Percentiles rank a stretch among this genome's conserved stretches.
These are phyloP conservation scores for Tylopilus vinaceipallidus DNA, from an alignment of 768 basidiomycete genomes.

Conservation along the genomic window DNA sequence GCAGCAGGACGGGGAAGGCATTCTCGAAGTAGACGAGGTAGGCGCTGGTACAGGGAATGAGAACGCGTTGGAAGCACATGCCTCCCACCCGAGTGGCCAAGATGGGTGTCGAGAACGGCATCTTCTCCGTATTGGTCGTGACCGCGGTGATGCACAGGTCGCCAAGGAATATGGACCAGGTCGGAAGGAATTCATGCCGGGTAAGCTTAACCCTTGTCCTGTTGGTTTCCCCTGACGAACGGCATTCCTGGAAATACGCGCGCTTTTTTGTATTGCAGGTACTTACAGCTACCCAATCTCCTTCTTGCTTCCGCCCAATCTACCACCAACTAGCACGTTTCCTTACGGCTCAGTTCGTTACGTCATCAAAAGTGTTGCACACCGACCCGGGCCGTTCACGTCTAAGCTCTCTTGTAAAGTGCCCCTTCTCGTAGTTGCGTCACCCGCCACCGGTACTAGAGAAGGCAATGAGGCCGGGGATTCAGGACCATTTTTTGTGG, in stretches of 20 bases:
- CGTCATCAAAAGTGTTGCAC: conserved; percentile 76
- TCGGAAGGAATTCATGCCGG: conserved; percentile 92
- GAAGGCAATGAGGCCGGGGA: conserved; percentile 50
- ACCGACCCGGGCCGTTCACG: conserved; percentile 85
- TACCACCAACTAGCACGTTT: conserved; percentile 77
- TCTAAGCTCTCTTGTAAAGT: conserved; percentile 67
- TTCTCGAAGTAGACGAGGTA: background rate
- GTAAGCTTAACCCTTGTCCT: conserved; percentile 38
- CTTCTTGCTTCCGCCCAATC: conserved; percentile 75
- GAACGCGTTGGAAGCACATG: background rate
- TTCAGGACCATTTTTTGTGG: conserved; percentile 75
- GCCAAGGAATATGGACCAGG: conserved; percentile 44
- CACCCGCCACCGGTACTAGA: conserved; percentile 75
- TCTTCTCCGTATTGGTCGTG: conserved; percentile 37
- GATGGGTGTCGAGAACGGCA: conserved; percentile 13
- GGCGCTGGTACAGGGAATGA: too few species aligned
- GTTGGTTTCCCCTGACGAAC: background rate
- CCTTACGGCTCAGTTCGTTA: conserved; percentile 78
- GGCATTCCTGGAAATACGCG: background rate
- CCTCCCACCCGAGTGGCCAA: background rate
- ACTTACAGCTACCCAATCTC: conserved; percentile 95
- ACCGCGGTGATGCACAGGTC: conserved; percentile 22
- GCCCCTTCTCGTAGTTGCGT: conserved; percentile 74
- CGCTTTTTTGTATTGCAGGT: conserved; percentile 45
- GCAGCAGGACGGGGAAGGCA: background rate